Evolutionary conservation across 179 eudicot genomes (phyloP).

Genomic region (Silene vulgaris): DNA sequence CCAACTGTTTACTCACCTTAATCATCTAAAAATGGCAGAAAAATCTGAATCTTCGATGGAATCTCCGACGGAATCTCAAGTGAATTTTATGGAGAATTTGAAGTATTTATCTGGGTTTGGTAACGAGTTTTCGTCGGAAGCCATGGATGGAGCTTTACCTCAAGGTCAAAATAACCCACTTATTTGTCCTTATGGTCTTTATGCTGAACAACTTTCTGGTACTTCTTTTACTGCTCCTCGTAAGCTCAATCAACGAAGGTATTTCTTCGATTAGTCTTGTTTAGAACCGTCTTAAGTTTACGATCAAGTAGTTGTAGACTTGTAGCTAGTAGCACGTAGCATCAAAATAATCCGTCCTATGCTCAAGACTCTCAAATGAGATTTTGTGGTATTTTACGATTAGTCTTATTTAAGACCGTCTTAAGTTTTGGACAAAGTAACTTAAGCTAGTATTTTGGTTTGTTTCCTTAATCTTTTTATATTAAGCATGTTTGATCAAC

Average conservation of each 20-base stretch:
- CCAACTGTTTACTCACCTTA: background rate
- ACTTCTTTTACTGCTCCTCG: slow-evolving; percentile 94
- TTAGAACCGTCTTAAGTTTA: background rate
- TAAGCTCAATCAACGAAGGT: slow-evolving; percentile 79
- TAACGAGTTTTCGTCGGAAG: slow-evolving; percentile 84
- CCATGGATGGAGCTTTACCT: slow-evolving; percentile 77
- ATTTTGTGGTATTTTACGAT: no score
- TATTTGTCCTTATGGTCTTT: slow-evolving; percentile 75
- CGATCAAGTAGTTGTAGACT: no score
- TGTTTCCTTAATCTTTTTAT: no score
- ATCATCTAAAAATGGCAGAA: slow-evolving; percentile 3
- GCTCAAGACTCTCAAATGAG: no score
- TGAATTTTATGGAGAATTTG: slow-evolving; percentile 33
- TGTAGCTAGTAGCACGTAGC: no score
- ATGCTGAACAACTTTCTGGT: slow-evolving; percentile 97
- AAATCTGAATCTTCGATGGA: background rate
- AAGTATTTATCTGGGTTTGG: slow-evolving; percentile 71
- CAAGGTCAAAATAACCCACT: slow-evolving; percentile 79
- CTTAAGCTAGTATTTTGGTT: no score
- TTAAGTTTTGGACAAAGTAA: no score
- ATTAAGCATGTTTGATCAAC: no score
- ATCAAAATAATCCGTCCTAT: no score
- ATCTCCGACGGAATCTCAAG: slow-evolving; percentile 10
- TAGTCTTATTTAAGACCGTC: no score
- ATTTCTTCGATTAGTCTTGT: background rate